These are phyloP conservation scores for Fusarium protoensiforme DNA, from an alignment of 2,329 filamentous ascomycete species.

Conservation along the genomic window DNA sequence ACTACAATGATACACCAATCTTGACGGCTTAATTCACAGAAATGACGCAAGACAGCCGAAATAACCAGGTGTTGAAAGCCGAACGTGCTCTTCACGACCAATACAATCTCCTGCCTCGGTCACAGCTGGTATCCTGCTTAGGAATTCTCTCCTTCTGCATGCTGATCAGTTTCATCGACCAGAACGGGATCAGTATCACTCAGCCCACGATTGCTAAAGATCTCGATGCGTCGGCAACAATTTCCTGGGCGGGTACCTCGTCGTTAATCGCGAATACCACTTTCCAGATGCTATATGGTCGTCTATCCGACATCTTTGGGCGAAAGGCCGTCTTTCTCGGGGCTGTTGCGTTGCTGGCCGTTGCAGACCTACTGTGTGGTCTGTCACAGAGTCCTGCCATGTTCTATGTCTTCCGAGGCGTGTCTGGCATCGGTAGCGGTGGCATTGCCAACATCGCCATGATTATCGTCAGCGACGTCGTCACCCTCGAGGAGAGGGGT, in stretches of 20 bases:
- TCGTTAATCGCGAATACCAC: not conserved
- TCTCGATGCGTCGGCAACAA: not conserved
- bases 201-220: not conserved
- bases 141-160: not conserved
- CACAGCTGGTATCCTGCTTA: not conserved
- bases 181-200: not conserved
- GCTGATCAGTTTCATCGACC: not conserved
- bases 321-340: not conserved
- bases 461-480: not conserved
- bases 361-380: not conserved
- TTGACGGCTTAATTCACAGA: not conserved
- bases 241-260: not conserved
- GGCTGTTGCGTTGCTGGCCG: not conserved
- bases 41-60: not conserved
- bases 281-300: not conserved
- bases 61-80: not conserved
- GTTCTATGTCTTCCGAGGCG: not conserved
- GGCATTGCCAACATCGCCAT: not conserved
- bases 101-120: not conserved
- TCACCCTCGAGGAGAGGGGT: not conserved
- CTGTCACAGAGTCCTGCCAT: not conserved
- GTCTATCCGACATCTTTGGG: not conserved
- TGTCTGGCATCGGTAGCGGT: not conserved
- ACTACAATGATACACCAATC: not conserved
- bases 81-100: not conserved